These are phyloP conservation scores for Dysphania ambrosioides DNA, from an alignment of 148 eudicot species.

Conservation along the genomic window DNA sequence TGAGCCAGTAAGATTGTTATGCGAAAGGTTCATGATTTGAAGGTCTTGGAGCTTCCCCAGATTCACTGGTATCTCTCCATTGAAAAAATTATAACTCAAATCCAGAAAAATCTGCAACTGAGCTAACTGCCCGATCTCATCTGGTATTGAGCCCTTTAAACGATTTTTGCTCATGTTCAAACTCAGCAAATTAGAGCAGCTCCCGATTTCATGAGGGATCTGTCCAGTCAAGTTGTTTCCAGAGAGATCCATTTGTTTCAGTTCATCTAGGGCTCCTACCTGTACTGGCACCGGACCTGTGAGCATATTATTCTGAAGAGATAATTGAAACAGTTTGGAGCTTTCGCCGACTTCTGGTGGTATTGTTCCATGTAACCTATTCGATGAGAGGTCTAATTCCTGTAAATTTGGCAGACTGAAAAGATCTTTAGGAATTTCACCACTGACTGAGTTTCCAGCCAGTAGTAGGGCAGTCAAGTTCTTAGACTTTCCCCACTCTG, in stretches of 20 bases:
- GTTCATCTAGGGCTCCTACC: conserved; percentile 1
- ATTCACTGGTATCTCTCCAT: conserved; percentile 18
- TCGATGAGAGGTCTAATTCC: conserved; percentile 27
- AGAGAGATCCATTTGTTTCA: conserved; percentile 23
- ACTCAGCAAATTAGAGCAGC: not conserved
- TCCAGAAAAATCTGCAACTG: conserved; percentile 27
- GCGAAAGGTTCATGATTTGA: conserved; percentile 32
- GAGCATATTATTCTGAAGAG: conserved; percentile 23
- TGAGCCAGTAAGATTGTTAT: conserved; percentile 27
- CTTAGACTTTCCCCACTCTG: conserved; percentile 3
- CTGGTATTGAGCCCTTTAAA: conserved; percentile 18
- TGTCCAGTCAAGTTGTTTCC: conserved; percentile 21
- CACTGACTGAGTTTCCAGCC: conserved; percentile 11
- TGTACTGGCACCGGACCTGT: conserved; percentile 14
- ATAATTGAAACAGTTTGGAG: conserved; percentile 1
- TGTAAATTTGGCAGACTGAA: conserved; percentile 17
- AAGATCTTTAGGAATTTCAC: conserved; percentile 10
- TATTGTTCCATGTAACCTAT: conserved; percentile 28
- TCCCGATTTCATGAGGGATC: conserved; percentile 28
- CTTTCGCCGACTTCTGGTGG: conserved; percentile 18
- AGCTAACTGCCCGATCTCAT: conserved; percentile 20
- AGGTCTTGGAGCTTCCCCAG: conserved; percentile 17
- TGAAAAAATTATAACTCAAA: conserved; percentile 28
- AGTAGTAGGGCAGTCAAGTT: conserved; percentile 12
- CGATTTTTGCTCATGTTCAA: conserved; percentile 29